Conservation (phyloP, 331 rosid genomes). For the Prunus yedoensis region DNA sequence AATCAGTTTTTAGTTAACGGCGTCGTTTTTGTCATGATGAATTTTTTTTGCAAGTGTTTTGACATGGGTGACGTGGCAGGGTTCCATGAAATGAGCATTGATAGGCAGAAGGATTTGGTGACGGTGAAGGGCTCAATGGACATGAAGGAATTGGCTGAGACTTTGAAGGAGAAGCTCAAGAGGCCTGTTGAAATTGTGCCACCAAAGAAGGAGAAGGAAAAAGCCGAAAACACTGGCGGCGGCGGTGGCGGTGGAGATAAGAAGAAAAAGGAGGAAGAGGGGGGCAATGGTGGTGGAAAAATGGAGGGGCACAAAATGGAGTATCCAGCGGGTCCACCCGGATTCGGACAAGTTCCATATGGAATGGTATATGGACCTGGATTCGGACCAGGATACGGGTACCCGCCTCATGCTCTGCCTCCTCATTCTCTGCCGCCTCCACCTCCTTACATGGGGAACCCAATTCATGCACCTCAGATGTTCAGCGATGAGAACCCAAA, state of each 20-base stretch:
- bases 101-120: conserved; percentile 54
- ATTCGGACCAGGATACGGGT: neutral
- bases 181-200: conserved; percentile 65
- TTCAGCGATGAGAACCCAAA: conserved; percentile 90
- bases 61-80: conserved; percentile 35
- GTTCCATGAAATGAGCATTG: conserved; percentile 38
- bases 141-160: conserved; percentile 42
- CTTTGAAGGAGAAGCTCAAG: conserved; percentile 43
- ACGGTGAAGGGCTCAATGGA: conserved; percentile 76
- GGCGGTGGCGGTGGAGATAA: conserved; percentile 26
- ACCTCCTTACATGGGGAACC: conserved; percentile 29
- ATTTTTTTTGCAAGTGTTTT: neutral
- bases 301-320: conserved; percentile 44
- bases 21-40: neutral
- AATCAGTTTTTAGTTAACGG: neutral
- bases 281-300: conserved; percentile 18
- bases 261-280: conserved; percentile 21
- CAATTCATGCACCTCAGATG: conserved; percentile 43
- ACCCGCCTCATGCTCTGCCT: neutral
- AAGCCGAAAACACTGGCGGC: neutral
- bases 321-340: conserved; percentile 26
- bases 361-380: conserved; percentile 6
- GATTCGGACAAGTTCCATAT: conserved; percentile 22
- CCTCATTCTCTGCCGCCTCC: neutral
- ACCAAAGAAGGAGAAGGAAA: conserved; percentile 53